A percentile compares a stretch with the other conserved stretches of the same genome.
Conservation (phyloP, 768 basidiomycete species). For the Auriscalpium vulgare region DNA sequence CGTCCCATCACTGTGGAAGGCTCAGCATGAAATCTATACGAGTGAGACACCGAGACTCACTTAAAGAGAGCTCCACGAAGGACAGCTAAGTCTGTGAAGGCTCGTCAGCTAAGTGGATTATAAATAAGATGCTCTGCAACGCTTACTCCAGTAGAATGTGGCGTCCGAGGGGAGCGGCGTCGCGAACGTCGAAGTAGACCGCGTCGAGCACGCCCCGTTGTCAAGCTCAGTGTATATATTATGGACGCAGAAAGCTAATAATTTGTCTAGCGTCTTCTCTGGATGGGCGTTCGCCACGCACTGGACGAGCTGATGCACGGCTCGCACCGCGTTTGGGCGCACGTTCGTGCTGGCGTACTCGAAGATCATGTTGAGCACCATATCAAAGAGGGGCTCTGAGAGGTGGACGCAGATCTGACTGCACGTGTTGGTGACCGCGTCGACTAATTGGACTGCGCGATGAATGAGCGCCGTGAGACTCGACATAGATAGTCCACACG, state of each 20-base stretch:
- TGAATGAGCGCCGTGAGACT: not conserved
- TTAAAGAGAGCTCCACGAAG: slow-evolving; percentile 75
- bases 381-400: slow-evolving; percentile 66
- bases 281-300: slow-evolving; percentile 80
- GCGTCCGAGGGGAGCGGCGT: slow-evolving; percentile 71
- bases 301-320: slow-evolving; percentile 79
- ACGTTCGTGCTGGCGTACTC: slow-evolving; percentile 78
- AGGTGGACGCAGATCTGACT: slow-evolving; percentile 71
- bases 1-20: slow-evolving; percentile 36
- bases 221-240: slow-evolving; percentile 76
- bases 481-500: not conserved
- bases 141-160: slow-evolving; percentile 80
- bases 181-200: slow-evolving; percentile 58
- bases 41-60: slow-evolving; percentile 32
- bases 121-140: not conserved
- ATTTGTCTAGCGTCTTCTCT: slow-evolving; percentile 66
- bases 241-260: slow-evolving; percentile 62
- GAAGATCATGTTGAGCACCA: slow-evolving; percentile 75
- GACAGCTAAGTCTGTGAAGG: slow-evolving; percentile 55
- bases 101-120: not conserved
- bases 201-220: slow-evolving; percentile 71
- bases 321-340: slow-evolving; percentile 78
- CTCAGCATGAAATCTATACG: not conserved
- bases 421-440: slow-evolving; percentile 69
- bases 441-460: slow-evolving; percentile 57